phyloP scores from a whole-genome alignment of 805 yeast species.

The Lachancea sp. region DNA sequence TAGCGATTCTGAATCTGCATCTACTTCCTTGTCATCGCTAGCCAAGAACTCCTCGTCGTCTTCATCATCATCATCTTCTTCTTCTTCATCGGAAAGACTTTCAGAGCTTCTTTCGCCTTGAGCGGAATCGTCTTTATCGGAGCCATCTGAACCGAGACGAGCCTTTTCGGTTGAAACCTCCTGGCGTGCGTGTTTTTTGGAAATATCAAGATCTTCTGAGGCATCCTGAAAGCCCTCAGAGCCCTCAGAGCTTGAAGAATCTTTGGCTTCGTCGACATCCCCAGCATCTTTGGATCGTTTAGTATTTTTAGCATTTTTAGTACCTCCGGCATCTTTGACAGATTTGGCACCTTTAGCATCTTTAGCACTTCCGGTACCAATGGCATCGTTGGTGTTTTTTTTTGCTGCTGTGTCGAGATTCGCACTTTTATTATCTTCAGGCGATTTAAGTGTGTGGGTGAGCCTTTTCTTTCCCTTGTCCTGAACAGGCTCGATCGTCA shows the following conservation, averaged over 20 bases:
- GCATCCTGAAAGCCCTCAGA: slow-evolving; percentile 2
- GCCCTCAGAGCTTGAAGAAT: neutral
- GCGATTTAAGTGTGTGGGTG: neutral
- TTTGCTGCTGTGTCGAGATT: neutral
- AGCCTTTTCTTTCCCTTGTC: neutral
- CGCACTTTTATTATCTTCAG: neutral
- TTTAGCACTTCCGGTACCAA: too few species aligned
- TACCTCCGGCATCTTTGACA: too few species aligned
- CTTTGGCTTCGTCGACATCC: too few species aligned
- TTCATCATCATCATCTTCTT: neutral
- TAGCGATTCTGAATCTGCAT: neutral
- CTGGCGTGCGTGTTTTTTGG: neutral
- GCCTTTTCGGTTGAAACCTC: too few species aligned
- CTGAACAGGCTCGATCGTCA: slow-evolving; percentile 2
- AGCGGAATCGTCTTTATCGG: neutral
- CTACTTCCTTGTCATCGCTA: slow-evolving; percentile 5
- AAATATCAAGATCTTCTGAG: neutral
- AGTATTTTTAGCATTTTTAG: too few species aligned
- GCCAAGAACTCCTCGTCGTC: slow-evolving; percentile 1
- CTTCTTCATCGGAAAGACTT: neutral
- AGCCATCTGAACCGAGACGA: too few species aligned
- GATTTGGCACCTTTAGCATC: too few species aligned
- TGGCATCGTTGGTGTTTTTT: too few species aligned
- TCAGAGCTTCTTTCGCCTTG: neutral
- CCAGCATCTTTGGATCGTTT: too few species aligned